Evolutionary conservation across 371 early-diverging fungal species (phyloP).

Genomic region (Paraphysoderma sedebokerense): DNA sequence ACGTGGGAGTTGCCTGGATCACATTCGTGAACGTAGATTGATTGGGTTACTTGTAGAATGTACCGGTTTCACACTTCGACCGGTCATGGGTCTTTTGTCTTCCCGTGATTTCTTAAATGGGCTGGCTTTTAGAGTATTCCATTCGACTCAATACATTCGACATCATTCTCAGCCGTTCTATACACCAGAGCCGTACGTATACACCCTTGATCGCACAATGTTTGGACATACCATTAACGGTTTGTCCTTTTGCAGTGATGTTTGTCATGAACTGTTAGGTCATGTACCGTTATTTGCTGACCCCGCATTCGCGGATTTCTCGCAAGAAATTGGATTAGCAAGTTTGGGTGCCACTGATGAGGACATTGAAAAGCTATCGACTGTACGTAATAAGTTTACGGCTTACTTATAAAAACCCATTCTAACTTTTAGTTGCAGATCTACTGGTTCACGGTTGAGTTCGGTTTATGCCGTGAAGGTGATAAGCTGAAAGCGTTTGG

Average conservation of each 20-base stretch:
- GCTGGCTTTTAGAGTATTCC: constrained; percentile 94
- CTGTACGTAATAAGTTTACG: constrained; percentile 14
- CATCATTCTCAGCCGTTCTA: constrained; percentile 81
- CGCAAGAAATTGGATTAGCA: constrained; percentile 89
- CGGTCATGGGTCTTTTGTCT: constrained; percentile 87
- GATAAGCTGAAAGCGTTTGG: constrained; percentile 75
- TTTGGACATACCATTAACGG: neutral
- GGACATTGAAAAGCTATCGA: constrained; percentile 74
- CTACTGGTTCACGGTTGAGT: constrained; percentile 90
- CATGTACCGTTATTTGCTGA: constrained; percentile 84
- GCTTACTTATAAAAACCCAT: neutral
- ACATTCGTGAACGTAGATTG: neutral
- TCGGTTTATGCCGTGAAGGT: constrained; percentile 72
- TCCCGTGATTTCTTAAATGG: constrained; percentile 90
- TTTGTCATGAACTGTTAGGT: constrained; percentile 56
- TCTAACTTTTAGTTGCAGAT: constrained; percentile 15
- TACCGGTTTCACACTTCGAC: constrained; percentile 88
- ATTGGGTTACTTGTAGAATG: constrained; percentile 34
- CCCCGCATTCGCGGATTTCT: constrained; percentile 90
- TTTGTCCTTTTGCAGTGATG: constrained; percentile 14
- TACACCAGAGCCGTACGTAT: constrained; percentile 68
- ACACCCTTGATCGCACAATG: constrained; percentile 7
- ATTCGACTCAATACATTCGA: constrained; percentile 91
- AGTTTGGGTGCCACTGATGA: constrained; percentile 85
- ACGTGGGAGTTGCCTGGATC: neutral